Evolutionary conservation across 306 rosid genomes (phyloP).

Genomic region (Inga leiocalycina): DNA sequence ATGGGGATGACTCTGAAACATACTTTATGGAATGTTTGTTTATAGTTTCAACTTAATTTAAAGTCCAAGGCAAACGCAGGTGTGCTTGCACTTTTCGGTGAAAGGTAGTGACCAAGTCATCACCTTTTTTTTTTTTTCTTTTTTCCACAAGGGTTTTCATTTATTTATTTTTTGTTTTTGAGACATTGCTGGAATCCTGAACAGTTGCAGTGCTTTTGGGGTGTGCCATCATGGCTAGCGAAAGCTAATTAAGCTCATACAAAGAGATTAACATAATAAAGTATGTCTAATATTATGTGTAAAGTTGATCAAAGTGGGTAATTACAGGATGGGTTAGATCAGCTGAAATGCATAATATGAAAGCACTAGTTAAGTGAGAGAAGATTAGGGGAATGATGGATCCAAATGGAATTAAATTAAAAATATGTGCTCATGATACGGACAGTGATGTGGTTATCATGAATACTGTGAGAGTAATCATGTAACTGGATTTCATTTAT

Average conservation of each 20-base stretch:
- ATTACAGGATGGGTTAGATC: constrained; percentile 25
- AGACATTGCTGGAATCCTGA: constrained; percentile 69
- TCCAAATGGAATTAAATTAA: not conserved
- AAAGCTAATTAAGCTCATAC: constrained; percentile 63
- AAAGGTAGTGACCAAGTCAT: constrained; percentile 47
- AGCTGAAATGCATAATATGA: constrained; percentile 14
- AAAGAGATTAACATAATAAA: constrained; percentile 53
- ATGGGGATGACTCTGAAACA: constrained; percentile 47
- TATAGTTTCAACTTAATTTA: constrained; percentile 49
- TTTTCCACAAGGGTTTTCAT: constrained; percentile 21
- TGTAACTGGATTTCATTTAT: constrained; percentile 38
- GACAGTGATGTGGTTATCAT: constrained; percentile 20
- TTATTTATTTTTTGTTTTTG: constrained; percentile 27
- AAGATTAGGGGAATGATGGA: not conserved
- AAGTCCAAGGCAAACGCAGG: constrained; percentile 70
- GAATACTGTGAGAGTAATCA: constrained; percentile 35
- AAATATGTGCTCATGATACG: constrained; percentile 5
- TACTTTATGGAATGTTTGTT: constrained; percentile 54
- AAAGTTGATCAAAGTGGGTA: constrained; percentile 55
- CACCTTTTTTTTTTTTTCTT: constrained; percentile 36
- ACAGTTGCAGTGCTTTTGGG: constrained; percentile 75
- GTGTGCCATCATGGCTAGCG: constrained; percentile 66
- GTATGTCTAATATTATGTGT: constrained; percentile 49
- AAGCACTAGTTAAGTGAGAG: not conserved
- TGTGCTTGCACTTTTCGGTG: constrained; percentile 90